These are phyloP conservation scores for Fusarium oligoseptatum DNA, from an alignment of 2,329 filamentous ascomycete species.

Conservation along the genomic window DNA sequence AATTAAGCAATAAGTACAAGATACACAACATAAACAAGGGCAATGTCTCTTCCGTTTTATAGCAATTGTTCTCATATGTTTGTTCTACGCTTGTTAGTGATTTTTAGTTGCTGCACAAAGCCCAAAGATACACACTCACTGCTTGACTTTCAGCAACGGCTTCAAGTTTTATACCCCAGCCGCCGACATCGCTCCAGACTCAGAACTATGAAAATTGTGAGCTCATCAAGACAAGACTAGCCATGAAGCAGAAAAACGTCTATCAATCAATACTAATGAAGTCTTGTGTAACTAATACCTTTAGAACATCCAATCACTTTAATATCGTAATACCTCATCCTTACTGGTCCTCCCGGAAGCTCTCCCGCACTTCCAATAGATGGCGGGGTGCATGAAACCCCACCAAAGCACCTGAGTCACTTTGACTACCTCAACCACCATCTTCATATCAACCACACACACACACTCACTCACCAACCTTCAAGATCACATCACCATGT, in stretches of 20 bases:
- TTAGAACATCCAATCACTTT: not conserved
- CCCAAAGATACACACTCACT: no score
- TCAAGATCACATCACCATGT: constrained; percentile 69
- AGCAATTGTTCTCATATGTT: not conserved
- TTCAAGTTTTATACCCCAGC: not conserved
- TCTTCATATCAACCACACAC: not conserved
- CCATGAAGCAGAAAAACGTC: not conserved
- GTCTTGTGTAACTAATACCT: not conserved
- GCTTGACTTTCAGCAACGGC: not conserved
- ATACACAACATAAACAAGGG: not conserved
- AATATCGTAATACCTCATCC: not conserved
- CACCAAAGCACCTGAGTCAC: constrained; percentile 29
- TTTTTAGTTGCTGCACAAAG: not conserved
- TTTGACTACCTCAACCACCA: not conserved
- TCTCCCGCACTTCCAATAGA: constrained; percentile 20
- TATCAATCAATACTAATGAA: not conserved
- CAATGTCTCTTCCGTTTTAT: not conserved
- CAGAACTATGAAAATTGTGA: not conserved
- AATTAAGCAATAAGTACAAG: not conserved
- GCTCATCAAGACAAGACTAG: not conserved
- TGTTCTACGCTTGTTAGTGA: not conserved
- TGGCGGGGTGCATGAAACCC: constrained; percentile 43
- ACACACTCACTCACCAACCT: not conserved
- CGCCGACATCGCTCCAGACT: constrained; percentile 26
- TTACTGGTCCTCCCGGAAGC: constrained; percentile 3